phyloP scores from a whole-genome alignment of 73 alveolate species.

The Loxodes magnus region DNA sequence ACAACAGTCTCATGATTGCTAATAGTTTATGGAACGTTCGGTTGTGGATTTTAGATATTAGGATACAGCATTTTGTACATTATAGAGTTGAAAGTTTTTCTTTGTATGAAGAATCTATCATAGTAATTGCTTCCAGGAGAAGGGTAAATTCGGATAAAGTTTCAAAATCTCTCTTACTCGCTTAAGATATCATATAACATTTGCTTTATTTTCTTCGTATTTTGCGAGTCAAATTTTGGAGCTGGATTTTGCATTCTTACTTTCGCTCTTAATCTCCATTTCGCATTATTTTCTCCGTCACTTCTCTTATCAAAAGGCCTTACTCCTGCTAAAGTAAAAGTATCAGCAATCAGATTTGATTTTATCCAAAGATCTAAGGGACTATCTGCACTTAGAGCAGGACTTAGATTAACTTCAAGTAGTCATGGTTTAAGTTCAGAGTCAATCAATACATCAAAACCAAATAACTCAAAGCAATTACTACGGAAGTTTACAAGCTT shows the following conservation, averaged over 20 bases:
- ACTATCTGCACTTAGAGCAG: conserved; percentile 73
- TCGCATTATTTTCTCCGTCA: conserved; percentile 23
- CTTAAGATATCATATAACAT: conserved; percentile 13
- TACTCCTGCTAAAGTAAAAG: conserved; percentile 59
- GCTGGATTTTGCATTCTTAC: no score
- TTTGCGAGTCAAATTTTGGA: no score
- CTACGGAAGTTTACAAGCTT: conserved; percentile 35
- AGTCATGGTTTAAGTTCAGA: conserved; percentile 70
- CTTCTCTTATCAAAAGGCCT: conserved; percentile 28
- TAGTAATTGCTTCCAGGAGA: conserved; percentile 26
- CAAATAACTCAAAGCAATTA: conserved; percentile 62
- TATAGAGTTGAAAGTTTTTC: conserved; percentile 22
- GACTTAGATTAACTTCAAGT: conserved; percentile 84
- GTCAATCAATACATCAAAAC: conserved; percentile 66
- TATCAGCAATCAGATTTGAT: conserved; percentile 54
- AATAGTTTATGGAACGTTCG: no score
- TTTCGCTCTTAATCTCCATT: conserved; percentile 26
- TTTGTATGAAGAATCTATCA: conserved; percentile 31
- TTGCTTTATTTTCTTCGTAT: no score
- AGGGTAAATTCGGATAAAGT: conserved; percentile 47
- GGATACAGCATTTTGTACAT: no score
- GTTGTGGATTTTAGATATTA: no score
- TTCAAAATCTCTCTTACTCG: conserved; percentile 18
- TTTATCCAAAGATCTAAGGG: conserved; percentile 71
- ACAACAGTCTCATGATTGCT: no score